These are phyloP conservation scores for Casuarina cunninghamiana DNA, from an alignment of 306 rosid genomes.

Conservation along the genomic window DNA sequence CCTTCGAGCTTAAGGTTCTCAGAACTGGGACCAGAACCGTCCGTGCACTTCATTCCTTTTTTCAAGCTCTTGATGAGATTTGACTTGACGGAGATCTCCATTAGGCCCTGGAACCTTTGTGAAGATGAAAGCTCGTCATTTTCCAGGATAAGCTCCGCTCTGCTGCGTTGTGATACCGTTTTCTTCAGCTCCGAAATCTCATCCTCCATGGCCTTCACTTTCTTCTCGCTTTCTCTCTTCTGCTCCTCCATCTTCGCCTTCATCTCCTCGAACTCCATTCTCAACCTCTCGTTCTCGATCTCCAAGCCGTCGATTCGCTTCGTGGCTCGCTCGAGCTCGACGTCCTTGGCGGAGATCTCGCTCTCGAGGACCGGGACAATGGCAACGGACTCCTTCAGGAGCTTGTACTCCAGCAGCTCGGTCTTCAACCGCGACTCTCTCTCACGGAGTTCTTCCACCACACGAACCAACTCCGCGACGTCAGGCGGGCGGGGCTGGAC, in stretches of 20 bases:
- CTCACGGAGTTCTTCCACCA: constrained; percentile 88
- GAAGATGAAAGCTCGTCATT: constrained; percentile 60
- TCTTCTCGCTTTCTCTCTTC: constrained; percentile 42
- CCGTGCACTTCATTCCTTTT: constrained; percentile 39
- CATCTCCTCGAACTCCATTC: constrained; percentile 40
- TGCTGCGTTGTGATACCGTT: constrained; percentile 39
- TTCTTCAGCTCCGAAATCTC: constrained; percentile 68
- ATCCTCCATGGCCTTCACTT: constrained; percentile 51
- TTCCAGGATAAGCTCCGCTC: constrained; percentile 28
- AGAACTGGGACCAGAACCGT: constrained; percentile 20
- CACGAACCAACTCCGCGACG: constrained; percentile 77
- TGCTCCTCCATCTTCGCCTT: constrained; percentile 41
- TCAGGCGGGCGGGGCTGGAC: constrained; percentile 96
- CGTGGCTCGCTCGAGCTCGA: constrained; percentile 52
- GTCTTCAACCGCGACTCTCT: constrained; percentile 87
- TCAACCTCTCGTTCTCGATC: constrained; percentile 51
- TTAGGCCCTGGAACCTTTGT: constrained; percentile 60
- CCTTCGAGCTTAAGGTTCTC: constrained; percentile 47
- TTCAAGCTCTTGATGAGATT: constrained; percentile 60
- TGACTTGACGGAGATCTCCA: constrained; percentile 58
- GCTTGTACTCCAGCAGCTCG: constrained; percentile 85
- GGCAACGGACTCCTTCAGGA: constrained; percentile 71
- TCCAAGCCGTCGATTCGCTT: constrained; percentile 46
- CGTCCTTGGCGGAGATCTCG: constrained; percentile 56
- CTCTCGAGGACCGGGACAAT: constrained; percentile 74